Evolutionary conservation across 345 rosid species (phyloP).

Genomic region (Streptanthus diversifolius): DNA sequence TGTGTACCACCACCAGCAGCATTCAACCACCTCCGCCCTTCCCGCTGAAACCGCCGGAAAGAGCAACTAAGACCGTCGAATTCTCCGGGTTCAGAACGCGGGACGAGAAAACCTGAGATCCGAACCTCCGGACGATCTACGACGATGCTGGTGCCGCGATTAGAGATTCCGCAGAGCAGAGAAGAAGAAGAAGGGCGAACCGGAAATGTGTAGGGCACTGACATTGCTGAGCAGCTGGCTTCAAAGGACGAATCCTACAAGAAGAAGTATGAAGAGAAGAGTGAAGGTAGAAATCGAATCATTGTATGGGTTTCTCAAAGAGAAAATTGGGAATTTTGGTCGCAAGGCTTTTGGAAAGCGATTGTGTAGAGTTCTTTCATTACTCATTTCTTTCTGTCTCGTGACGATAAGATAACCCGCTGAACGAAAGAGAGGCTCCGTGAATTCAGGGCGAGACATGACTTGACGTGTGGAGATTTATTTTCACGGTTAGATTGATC

Average conservation of each 20-base stretch:
- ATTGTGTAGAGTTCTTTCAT: neutral
- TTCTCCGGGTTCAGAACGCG: slow-evolving; percentile 18
- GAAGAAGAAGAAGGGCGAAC: slow-evolving; percentile 33
- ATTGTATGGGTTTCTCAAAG: slow-evolving; percentile 11
- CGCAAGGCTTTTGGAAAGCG: neutral
- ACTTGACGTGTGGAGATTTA: neutral
- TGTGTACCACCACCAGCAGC: slow-evolving; percentile 42
- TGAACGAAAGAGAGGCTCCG: neutral
- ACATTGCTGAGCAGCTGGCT: slow-evolving; percentile 29
- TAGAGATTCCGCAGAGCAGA: slow-evolving; percentile 27
- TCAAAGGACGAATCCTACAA: slow-evolving; percentile 26
- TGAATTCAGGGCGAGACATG: neutral
- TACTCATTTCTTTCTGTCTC: neutral
- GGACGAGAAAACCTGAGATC: slow-evolving; percentile 20
- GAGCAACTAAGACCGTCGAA: slow-evolving; percentile 24
- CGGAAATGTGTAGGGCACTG: slow-evolving; percentile 30
- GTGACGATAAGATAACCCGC: slow-evolving; percentile 15
- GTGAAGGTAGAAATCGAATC: neutral
- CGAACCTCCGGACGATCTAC: slow-evolving; percentile 24
- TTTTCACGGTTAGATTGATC: no score
- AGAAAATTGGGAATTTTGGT: neutral
- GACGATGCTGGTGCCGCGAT: slow-evolving; percentile 17
- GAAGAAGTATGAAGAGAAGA: slow-evolving; percentile 9
- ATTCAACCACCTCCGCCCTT: slow-evolving; percentile 30
- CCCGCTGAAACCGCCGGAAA: slow-evolving; percentile 11